phyloP scores from a whole-genome alignment of 2,329 filamentous ascomycete species.

The Camptophora hylomeconis region DNA sequence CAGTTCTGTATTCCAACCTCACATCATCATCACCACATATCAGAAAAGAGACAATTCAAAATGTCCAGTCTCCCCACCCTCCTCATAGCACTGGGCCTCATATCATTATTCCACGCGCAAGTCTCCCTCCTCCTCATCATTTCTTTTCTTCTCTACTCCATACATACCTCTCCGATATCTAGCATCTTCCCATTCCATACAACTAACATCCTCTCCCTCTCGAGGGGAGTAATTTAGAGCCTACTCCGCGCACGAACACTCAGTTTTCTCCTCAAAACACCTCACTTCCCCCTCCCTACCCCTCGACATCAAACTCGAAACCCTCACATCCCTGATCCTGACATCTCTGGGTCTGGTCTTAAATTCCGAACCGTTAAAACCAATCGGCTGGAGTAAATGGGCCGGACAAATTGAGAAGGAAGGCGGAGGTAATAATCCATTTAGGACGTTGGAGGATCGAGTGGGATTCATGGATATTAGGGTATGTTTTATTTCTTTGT shows the following conservation, averaged over 20 bases:
- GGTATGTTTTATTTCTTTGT: conserved; percentile 31
- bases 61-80: conserved; percentile 64
- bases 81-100: conserved; percentile 59
- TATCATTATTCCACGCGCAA: conserved; percentile 81
- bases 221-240: too few relatives aligned
- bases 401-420: conserved; percentile 58
- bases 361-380: conserved; percentile 63
- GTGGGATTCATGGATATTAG: conserved; percentile 81
- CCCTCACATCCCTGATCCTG: conserved; percentile 64
- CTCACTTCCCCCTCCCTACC: conserved; percentile 42
- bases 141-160: too few relatives aligned
- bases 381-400: conserved; percentile 77
- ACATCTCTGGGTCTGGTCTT: conserved; percentile 74
- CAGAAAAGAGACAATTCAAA: conserved; percentile 9
- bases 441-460: conserved; percentile 62
- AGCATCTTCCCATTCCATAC: conserved; percentile 4
- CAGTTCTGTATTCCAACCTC: too few relatives aligned
- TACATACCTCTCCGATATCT: too few relatives aligned
- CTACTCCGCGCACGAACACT: conserved; percentile 92
- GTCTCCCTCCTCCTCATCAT: conserved; percentile 21
- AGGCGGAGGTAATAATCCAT: conserved; percentile 62
- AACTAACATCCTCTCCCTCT: conserved; percentile 6
- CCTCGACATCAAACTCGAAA: conserved; percentile 77
- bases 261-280: conserved; percentile 40
- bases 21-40: too few relatives aligned